Evolutionary conservation across 2,329 filamentous ascomycete species (phyloP), one percentile per base, ranked within the genome.

Genomic region (Aspergillus calidoustus): DNA sequence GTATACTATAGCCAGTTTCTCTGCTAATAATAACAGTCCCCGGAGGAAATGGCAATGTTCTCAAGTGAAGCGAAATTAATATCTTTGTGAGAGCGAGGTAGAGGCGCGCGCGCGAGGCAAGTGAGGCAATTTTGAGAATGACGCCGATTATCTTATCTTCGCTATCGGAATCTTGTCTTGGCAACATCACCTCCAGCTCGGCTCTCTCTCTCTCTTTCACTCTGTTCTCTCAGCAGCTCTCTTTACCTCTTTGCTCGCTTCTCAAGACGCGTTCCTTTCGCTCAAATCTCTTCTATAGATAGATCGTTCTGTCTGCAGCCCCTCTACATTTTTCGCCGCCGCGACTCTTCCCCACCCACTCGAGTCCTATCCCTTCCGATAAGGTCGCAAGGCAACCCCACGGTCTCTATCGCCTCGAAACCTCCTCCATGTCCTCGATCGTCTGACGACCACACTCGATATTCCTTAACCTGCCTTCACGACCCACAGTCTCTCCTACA

Each of bases 41-140:
- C 62, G 65, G 66, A 65, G 63, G 53, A 64, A 61, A 55, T 61
- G 69, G 69, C 66, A 65, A 68, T 68, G 28, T 51, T 43, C 7
- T n/a, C 13, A 43, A 41, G 46, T 51, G 13, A 47, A 48, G 38
- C 23, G 23, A 46, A 11, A n/a, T 46, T 17, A 34, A 25, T 44
- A 50, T 41, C 13, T 15, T 13, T 15, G 46, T 49, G 43, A 55
- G 51, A n/a, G 38, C 46, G 22, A 25, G 31, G 43, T 54, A 28
- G 47, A 60, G n/a, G 38, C 22, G 46, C 25, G 43, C n/a, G 19
- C 19, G 19, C 19, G 19, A 19, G 19, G 19, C 19, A 19, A 19
- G 2, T 17, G 13, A 25, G 43, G 30, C 44, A 25, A 31, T 22
- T 46, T 15, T 7, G 15, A 15, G 5, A 41, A 11, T 41, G 34